A percentile compares a stretch with the other conserved stretches of the same genome.
Conservation (phyloP, 2,329 filamentous ascomycete genomes). For the Gremmenia infestans region DNA sequence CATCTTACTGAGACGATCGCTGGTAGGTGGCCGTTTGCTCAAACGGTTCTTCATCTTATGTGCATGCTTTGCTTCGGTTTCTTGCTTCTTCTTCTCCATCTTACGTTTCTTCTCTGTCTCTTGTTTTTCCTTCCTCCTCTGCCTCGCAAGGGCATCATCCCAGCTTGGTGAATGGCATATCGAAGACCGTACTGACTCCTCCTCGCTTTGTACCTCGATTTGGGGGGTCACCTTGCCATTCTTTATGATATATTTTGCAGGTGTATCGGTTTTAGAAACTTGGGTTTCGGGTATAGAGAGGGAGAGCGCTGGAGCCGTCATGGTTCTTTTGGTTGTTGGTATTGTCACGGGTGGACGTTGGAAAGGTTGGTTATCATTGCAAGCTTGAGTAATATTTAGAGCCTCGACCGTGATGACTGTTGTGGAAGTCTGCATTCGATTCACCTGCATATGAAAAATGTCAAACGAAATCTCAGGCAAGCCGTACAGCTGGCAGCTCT, state of each 20-base stretch:
- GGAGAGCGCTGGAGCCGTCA: slow-evolving; percentile 20
- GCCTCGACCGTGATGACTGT: slow-evolving; percentile 3
- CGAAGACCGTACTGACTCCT: slow-evolving; percentile 24
- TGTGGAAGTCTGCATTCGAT: slow-evolving; percentile 31
- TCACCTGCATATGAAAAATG: slow-evolving; percentile 33
- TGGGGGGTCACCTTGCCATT: slow-evolving; percentile 16
- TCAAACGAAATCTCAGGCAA: slow-evolving; percentile 25
- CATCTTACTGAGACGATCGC: slow-evolving; percentile 17
- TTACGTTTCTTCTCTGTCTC: slow-evolving; percentile 37
- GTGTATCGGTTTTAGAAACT: slow-evolving; percentile 3
- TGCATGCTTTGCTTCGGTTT: slow-evolving; percentile 34
- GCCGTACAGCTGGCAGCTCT: slow-evolving; percentile 18
- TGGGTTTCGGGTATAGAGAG: slow-evolving; percentile 14
- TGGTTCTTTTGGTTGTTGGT: slow-evolving; percentile 15
- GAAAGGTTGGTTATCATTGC: slow-evolving; percentile 10
- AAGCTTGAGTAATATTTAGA: slow-evolving; percentile 11
- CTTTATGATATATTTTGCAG: slow-evolving; percentile 18
- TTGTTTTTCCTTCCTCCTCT: slow-evolving; percentile 40
- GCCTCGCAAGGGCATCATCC: slow-evolving; percentile 49
- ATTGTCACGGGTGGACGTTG: slow-evolving; percentile 7
- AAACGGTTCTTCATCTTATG: slow-evolving; percentile 35
- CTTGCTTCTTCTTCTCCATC: slow-evolving; percentile 38
- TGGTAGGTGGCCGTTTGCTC: slow-evolving; percentile 27
- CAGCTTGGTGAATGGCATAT: slow-evolving; percentile 60
- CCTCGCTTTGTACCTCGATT: slow-evolving; percentile 8